Percentiles rank a stretch among this genome's conserved stretches.
Conservation (phyloP, 805 yeast species). For the Myxozyma udenii region DNA sequence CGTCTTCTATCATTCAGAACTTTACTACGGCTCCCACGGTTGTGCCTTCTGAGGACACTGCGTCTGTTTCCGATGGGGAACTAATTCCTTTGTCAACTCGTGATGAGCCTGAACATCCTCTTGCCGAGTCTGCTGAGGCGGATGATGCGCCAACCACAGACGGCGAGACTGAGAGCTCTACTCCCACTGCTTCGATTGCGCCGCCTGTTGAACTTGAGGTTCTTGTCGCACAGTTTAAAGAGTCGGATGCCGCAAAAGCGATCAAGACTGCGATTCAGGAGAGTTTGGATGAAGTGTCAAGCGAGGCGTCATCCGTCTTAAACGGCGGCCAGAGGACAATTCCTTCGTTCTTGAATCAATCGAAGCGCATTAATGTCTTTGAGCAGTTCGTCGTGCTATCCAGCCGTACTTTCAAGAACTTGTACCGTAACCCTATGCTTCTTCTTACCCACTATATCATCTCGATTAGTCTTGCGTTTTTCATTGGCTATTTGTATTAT, state of each 20-base stretch:
- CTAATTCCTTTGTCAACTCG: constrained; percentile 17
- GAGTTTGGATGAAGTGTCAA: constrained; percentile 10
- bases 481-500: constrained; percentile 84
- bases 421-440: constrained; percentile 89
- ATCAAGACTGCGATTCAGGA: constrained; percentile 34
- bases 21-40: background rate
- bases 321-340: constrained; percentile 12
- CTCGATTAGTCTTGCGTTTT: constrained; percentile 70
- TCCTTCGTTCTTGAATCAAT: constrained; percentile 20
- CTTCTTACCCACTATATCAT: constrained; percentile 78
- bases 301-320: background rate
- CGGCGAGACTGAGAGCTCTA: background rate
- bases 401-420: constrained; percentile 84
- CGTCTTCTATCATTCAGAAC: background rate
- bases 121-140: background rate
- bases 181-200: constrained; percentile 1
- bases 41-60: background rate
- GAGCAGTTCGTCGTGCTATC: constrained; percentile 72
- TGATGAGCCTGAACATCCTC: constrained; percentile 5
- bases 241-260: constrained; percentile 31
- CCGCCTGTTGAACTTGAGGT: constrained; percentile 30
- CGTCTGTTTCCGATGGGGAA: constrained; percentile 12
- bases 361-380: constrained; percentile 54
- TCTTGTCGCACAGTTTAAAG: constrained; percentile 35
- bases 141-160: background rate